These are phyloP conservation scores for Senecio squalidus DNA, from an alignment of 140 eudicot genomes.

Conservation along the genomic window DNA sequence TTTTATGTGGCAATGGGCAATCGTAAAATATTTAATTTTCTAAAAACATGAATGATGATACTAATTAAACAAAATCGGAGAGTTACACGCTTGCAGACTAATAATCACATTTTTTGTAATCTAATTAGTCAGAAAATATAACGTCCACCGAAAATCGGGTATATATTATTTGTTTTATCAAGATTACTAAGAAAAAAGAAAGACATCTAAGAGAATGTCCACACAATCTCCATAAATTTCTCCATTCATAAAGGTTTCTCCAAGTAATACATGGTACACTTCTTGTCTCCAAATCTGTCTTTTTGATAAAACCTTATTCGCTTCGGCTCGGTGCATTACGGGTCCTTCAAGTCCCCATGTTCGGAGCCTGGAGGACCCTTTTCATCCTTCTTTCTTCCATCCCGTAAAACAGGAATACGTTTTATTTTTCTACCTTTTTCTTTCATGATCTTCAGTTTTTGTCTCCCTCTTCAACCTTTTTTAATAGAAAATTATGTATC, in stretches of 20 bases:
- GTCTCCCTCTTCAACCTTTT: conserved; percentile 1
- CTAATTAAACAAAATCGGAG: neutral
- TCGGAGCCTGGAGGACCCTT: conserved; percentile 43
- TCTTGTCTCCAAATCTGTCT: conserved; percentile 23
- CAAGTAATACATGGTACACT: conserved; percentile 13
- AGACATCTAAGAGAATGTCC: conserved; percentile 9
- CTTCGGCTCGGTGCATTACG: conserved; percentile 16
- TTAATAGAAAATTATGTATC: conserved; percentile 18
- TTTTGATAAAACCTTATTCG: conserved; percentile 15
- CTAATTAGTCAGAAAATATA: neutral
- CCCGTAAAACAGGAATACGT: conserved; percentile 9
- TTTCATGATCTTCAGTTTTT: neutral
- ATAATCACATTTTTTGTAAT: neutral
- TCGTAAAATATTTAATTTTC: neutral
- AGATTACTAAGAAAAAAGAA: neutral
- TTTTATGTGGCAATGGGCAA: too few species aligned
- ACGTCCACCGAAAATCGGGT: neutral
- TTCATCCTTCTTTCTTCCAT: conserved; percentile 24
- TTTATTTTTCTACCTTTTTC: conserved; percentile 4
- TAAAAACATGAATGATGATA: neutral
- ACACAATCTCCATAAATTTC: conserved; percentile 27
- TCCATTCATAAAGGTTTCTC: conserved; percentile 27
- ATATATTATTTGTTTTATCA: neutral
- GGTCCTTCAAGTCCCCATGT: conserved; percentile 38
- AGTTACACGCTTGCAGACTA: neutral